Evolutionary conservation across 2,329 filamentous ascomycete species (phyloP), one percentile per base, ranked within the genome.

Genomic region (Coleophoma eucalyptorum): DNA sequence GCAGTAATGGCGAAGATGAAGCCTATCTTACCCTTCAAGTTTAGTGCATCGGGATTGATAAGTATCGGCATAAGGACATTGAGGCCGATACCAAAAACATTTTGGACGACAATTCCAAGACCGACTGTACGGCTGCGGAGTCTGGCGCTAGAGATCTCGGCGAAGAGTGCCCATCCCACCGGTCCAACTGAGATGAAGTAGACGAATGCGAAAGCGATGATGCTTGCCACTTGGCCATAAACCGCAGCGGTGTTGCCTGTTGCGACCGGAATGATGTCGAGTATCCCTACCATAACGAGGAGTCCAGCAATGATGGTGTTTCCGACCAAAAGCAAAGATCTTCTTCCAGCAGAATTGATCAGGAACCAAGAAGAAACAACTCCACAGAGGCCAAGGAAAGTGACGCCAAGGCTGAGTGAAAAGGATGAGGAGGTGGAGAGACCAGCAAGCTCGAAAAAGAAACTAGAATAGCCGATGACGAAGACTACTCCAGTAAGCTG

Each of bases 371-470:
- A 54, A 40, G 43, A 48, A 7, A 54, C 12, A 4, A 50, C 44
- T 11, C 69, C 71, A 3, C 69, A 55, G n/a, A 73, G 64, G 21
- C 67, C 68, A 12, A 67, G 64, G 5, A 62, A 65, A 2, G 65
- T 66, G 37, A 69, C 65, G 10, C 67, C 67, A 12, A 71, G 64
- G 4, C 65, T 67, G 18, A 70, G 62, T 18, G 64, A 57, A 53
- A 72, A 72, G 2, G 69, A 64, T 21, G 67, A 46, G 11, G 59
- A 62, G 16, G 62, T 60, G 6, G 60, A 55, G 33, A 71, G 58
- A 3, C 72, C 71, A 4, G 72, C 72, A 4, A 69, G 68, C 45
- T 74, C 61, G 62, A 77, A 75, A 65, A 77, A 77, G 59, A 76
- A 77, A 3, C 69, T 73, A 5, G 67, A 66, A 56, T 72, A 74